Conservation (phyloP, 2,329 filamentous ascomycete species). For the Dichotomopilus funicola region DNA sequence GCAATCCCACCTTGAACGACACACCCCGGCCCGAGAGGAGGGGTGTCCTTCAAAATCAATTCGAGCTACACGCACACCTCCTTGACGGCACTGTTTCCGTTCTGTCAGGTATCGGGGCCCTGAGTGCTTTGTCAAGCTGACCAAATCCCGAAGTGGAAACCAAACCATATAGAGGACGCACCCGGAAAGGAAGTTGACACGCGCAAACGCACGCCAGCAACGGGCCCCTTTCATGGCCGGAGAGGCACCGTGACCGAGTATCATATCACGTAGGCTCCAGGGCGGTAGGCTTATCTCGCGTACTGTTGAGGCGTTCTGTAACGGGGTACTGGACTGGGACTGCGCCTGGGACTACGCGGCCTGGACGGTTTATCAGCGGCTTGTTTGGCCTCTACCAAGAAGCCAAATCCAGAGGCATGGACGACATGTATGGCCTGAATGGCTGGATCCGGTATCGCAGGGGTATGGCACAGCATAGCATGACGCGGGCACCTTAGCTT, state of each 20-base stretch:
- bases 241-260: too few relatives aligned
- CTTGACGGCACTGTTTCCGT: conserved; percentile 13
- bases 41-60: conserved; percentile 3
- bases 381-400: neutral
- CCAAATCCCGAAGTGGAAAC: conserved; percentile 21
- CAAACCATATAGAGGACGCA: conserved; percentile 10
- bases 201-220: neutral
- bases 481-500: neutral
- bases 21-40: too few relatives aligned
- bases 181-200: conserved; percentile 20
- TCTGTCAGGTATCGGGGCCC: conserved; percentile 1
- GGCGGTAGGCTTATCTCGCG: too few relatives aligned
- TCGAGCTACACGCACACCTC: conserved; percentile 13
- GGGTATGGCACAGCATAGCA: neutral
- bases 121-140: conserved; percentile 27
- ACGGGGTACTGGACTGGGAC: too few relatives aligned
- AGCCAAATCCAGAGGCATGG: too few relatives aligned
- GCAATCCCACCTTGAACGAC: too few relatives aligned
- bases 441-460: too few relatives aligned
- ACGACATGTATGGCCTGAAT: too few relatives aligned
- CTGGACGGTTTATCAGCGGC: conserved; percentile 1
- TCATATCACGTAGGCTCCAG: too few relatives aligned
- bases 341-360: too few relatives aligned
- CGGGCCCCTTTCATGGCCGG: neutral
- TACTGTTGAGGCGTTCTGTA: too few relatives aligned